phyloP scores from a whole-genome alignment of 352 stramenopile species.

The Pilasporangium apinafurcum region DNA sequence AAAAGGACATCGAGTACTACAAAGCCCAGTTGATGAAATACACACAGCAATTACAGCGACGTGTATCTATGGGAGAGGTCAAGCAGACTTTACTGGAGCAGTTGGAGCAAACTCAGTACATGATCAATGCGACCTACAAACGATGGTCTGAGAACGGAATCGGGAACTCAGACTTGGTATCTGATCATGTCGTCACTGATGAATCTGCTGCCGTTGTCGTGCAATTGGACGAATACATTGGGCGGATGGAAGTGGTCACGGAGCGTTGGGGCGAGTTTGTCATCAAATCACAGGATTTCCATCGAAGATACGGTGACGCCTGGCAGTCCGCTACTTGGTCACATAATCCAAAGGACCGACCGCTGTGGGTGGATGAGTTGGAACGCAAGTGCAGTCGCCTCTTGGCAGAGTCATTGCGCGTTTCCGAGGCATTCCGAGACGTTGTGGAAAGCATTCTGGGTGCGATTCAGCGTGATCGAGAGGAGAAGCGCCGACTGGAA shows the following conservation, averaged over 20 bases:
- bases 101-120: slow-evolving; percentile 70
- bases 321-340: slow-evolving; percentile 21
- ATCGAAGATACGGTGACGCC: slow-evolving; percentile 37
- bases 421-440: slow-evolving; percentile 49
- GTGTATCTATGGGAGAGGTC: slow-evolving; percentile 49
- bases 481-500: slow-evolving; percentile 25
- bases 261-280: slow-evolving; percentile 51
- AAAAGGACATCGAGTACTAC: slow-evolving; percentile 66
- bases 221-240: slow-evolving; percentile 57
- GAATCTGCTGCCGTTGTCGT: slow-evolving; percentile 17
- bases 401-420: slow-evolving; percentile 41
- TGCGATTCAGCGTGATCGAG: slow-evolving; percentile 33
- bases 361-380: slow-evolving; percentile 47
- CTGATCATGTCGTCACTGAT: slow-evolving; percentile 1
- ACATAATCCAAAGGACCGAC: slow-evolving; percentile 23
- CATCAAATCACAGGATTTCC: slow-evolving; percentile 44
- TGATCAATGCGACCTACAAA: slow-evolving; percentile 74
- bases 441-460: slow-evolving; percentile 38
- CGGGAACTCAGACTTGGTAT: slow-evolving; percentile 8
- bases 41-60: slow-evolving; percentile 43
- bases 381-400: slow-evolving; percentile 48
- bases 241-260: slow-evolving; percentile 42
- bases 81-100: slow-evolving; percentile 72
- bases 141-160: slow-evolving; percentile 58
- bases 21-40: slow-evolving; percentile 38